Conservation (phyloP, 495 filamentous ascomycete genomes). For the Tuber indicum region DNA sequence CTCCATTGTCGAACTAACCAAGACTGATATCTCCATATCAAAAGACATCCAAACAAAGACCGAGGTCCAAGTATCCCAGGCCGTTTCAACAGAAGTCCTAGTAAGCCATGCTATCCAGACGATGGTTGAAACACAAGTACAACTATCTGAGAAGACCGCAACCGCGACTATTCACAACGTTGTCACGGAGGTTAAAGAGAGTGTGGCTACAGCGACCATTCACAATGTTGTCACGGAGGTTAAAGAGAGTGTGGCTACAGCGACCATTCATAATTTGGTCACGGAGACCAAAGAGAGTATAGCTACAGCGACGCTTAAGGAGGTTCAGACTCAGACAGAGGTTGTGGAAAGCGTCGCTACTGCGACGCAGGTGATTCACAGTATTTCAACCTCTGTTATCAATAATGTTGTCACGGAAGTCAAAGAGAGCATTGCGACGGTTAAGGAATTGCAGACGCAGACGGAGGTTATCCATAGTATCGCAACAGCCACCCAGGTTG, state of each 20-base stretch:
- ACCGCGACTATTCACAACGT: slow-evolving; percentile 21
- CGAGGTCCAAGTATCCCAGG: slow-evolving; percentile 31
- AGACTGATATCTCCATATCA: slow-evolving; percentile 20
- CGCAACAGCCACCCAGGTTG: slow-evolving; percentile 22
- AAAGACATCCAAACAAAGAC: slow-evolving; percentile 31
- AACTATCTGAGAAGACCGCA: slow-evolving; percentile 26
- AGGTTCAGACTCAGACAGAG: neutral
- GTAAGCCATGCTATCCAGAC: slow-evolving; percentile 37
- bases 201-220: neutral
- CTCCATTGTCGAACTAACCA: slow-evolving; percentile 22
- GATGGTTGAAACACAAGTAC: slow-evolving; percentile 28
- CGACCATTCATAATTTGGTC: neutral
- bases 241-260: neutral
- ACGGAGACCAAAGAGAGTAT: neutral
- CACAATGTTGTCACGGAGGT: neutral
- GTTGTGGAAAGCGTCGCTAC: neutral
- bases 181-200: slow-evolving; percentile 1
- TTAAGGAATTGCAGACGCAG: slow-evolving; percentile 17
- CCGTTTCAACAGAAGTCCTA: slow-evolving; percentile 31
- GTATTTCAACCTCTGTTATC: slow-evolving; percentile 8
- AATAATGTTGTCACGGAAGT: slow-evolving; percentile 13
- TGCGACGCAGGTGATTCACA: slow-evolving; percentile 12
- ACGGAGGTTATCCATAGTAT: slow-evolving; percentile 24
- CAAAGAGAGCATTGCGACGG: slow-evolving; percentile 20
- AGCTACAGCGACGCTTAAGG: neutral